Conservation (phyloP, 306 rosid species). For the Prosopis cineraria region DNA sequence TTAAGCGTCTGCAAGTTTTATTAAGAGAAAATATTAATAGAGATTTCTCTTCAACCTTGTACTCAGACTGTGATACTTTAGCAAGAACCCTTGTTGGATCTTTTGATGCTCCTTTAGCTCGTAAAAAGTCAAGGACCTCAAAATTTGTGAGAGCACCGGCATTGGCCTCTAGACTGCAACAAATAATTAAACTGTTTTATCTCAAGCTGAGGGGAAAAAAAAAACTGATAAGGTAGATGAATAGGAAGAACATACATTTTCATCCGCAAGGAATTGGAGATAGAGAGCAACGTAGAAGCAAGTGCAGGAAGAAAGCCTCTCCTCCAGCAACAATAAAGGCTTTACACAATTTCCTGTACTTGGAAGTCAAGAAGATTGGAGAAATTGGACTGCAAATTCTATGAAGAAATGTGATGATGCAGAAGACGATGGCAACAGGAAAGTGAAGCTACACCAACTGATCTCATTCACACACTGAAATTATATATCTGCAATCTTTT, state of each 20-base stretch:
- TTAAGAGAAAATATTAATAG: not conserved
- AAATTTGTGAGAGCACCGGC: slow-evolving; percentile 65
- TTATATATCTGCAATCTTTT: not conserved
- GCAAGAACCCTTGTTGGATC: slow-evolving; percentile 70
- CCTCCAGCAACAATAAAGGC: not conserved
- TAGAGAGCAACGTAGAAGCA: slow-evolving; percentile 1
- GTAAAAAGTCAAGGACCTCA: slow-evolving; percentile 72
- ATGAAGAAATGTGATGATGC: not conserved
- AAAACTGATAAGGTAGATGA: not conserved
- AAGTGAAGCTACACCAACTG: not conserved
- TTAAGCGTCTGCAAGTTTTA: not conserved
- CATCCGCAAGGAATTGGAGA: slow-evolving; percentile 37
- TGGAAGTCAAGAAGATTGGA: not conserved
- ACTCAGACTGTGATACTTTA: slow-evolving; percentile 64
- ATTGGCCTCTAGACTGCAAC: slow-evolving; percentile 55
- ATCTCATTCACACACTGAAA: not conserved
- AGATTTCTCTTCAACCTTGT: slow-evolving; percentile 54
- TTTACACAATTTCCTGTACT: not conserved
- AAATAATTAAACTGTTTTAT: not conserved
- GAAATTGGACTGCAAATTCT: not conserved
- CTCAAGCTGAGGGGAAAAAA: not conserved
- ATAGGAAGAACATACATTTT: slow-evolving; percentile 51
- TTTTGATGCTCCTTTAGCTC: slow-evolving; percentile 70
- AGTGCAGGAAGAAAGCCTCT: not conserved
- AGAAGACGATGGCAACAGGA: not conserved